These are phyloP conservation scores for Verticillium isaacii DNA, from an alignment of 2,329 filamentous ascomycete genomes.

Conservation along the genomic window DNA sequence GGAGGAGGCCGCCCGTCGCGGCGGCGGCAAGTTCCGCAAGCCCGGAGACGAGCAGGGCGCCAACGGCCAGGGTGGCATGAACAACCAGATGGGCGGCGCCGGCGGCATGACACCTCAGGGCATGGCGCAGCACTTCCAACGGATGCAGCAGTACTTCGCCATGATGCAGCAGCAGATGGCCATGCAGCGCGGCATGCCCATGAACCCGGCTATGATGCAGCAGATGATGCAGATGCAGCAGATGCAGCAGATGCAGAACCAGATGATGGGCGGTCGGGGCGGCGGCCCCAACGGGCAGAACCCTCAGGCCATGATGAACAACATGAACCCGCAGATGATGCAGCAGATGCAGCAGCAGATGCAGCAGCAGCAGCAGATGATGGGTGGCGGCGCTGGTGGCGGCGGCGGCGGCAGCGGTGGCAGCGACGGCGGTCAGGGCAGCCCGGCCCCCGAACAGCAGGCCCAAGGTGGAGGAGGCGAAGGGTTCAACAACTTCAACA, in stretches of 20 bases:
- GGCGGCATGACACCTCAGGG: constrained; percentile 86
- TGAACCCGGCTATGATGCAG: constrained; percentile 74
- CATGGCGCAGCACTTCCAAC: constrained; percentile 98
- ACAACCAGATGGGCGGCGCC: constrained; percentile 34
- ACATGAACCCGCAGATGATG: constrained; percentile 51
- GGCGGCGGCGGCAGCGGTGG: constrained; percentile 17
- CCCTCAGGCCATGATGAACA: constrained; percentile 33
- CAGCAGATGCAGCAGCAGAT: constrained; percentile 46
- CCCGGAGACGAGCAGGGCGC: constrained; percentile 37
- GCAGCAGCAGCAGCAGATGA: constrained; percentile 28
- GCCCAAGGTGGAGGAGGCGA: not conserved
- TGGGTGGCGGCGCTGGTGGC: constrained; percentile 18
- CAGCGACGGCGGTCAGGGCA: constrained; percentile 19
- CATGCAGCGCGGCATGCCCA: constrained; percentile 68
- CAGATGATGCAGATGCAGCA: constrained; percentile 71
- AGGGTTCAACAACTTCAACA: constrained; percentile 12
- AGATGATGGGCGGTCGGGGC: constrained; percentile 42
- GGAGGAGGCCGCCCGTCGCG: constrained; percentile 64
- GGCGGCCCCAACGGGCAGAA: constrained; percentile 25
- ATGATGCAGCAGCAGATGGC: constrained; percentile 94
- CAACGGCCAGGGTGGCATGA: constrained; percentile 26
- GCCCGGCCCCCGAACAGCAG: constrained; percentile 3
- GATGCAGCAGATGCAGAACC: constrained; percentile 49
- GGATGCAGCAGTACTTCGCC: constrained; percentile 95
- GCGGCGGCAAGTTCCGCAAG: constrained; percentile 53